Evolutionary conservation across 495 filamentous ascomycete genomes (phyloP), one percentile per base, ranked within the genome.

Genomic region (Xylaria cubensis): DNA sequence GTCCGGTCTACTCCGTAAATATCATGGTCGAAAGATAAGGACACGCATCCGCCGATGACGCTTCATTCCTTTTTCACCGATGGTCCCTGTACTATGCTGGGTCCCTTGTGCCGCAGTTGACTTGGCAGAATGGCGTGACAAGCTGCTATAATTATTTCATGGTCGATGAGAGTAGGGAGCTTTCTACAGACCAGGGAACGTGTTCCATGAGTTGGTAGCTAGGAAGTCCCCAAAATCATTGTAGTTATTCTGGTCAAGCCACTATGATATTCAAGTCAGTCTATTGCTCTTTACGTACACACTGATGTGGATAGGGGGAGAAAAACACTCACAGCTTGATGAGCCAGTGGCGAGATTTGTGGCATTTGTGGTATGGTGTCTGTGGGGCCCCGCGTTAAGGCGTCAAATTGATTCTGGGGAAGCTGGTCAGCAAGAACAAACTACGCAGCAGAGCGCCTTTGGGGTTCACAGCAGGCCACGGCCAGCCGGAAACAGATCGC

Each of bases 351-450:
- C 34, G 32, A 21, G 7, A 61, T 61, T 61, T 61, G 58, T 39
- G 69, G 41, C 41, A 71, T 36, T 50, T 72, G 65, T 51, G 73
- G 32, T 12, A 69, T 61, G 4, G 8, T 12, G 19, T 76, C 73
- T 6, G 58, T 68, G 51, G 53, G 67, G n/a, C 69, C 70, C 56
- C 61, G 71, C 41, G 76, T 65, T 64, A 76, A 72, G 53, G 77
- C 64, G 55, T 78, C 77, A 36, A 79, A 76, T 72, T 76, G 77
- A 62, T 51, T 72, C 77, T 79, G 50, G 55, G 55, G 41, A 58
- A 58, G n/a, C 70, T 50, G 34, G 50, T 79, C 67, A 79, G 63
- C n/a, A 26, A 36, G 13, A 17, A 50, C 32, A 61, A 39, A 39
- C 17, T 44, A 17, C 10, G 51, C 34, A 67, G 51, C n/a, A n/a